Conservation (phyloP, 129 eudicot genomes). For the Flaveria bidentis region DNA sequence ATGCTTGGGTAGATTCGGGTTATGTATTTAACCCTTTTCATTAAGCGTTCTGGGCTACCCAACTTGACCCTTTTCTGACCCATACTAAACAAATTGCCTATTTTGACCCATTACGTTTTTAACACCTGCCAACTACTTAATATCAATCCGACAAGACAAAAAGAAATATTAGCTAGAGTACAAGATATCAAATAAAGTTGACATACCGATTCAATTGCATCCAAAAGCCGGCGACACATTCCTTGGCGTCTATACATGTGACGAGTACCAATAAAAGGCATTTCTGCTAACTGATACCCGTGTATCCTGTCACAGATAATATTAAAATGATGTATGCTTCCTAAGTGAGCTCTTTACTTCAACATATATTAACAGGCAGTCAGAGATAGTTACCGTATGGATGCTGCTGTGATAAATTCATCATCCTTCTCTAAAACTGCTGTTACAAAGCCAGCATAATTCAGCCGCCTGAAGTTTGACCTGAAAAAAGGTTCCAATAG, state of each 20-base stretch:
- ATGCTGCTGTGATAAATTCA: slow-evolving; percentile 71
- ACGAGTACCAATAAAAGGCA: slow-evolving; percentile 98
- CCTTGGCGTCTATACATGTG: slow-evolving; percentile 87
- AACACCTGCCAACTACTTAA: neutral
- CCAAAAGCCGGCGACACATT: slow-evolving; percentile 85
- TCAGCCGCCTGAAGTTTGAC: slow-evolving; percentile 77
- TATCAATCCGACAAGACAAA: neutral
- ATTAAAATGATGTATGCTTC: slow-evolving; percentile 6
- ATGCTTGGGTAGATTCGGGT: too few relatives aligned
- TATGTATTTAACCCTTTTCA: neutral
- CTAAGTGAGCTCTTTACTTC: neutral
- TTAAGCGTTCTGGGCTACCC: neutral
- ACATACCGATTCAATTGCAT: slow-evolving; percentile 78
- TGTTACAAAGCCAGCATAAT: slow-evolving; percentile 67
- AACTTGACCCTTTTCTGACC: neutral
- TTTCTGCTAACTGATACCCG: slow-evolving; percentile 84
- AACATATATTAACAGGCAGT: slow-evolving; percentile 1
- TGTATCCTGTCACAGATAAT: slow-evolving; percentile 53
- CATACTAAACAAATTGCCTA: neutral
- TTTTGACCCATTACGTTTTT: neutral
- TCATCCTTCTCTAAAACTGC: slow-evolving; percentile 76
- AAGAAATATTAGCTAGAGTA: neutral
- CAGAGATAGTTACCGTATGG: slow-evolving; percentile 61
- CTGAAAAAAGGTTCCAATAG: slow-evolving; percentile 43
- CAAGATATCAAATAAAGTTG: neutral